phyloP scores from a whole-genome alignment of 139 green algal species.

The Zygnema circumcarinatum region DNA sequence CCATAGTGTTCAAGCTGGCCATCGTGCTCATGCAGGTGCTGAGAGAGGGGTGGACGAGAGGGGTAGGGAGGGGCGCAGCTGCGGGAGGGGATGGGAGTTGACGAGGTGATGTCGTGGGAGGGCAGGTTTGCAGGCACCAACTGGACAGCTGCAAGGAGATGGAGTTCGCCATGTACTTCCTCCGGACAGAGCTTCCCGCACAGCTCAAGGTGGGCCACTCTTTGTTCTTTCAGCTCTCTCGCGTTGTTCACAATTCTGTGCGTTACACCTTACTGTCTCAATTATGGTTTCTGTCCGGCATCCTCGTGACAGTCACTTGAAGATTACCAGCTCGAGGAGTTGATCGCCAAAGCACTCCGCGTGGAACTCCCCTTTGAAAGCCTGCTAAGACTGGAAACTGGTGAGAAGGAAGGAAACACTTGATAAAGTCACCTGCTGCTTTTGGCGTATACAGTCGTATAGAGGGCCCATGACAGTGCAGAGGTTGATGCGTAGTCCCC shows the following conservation, averaged over 20 bases:
- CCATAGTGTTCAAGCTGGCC: constrained; percentile 56
- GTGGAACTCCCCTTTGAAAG: constrained; percentile 45
- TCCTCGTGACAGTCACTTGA: neutral
- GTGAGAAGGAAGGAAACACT: neutral
- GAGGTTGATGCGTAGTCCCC: too few relatives aligned
- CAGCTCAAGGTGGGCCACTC: constrained; percentile 33
- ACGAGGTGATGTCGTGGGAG: neutral
- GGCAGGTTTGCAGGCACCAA: constrained; percentile 30
- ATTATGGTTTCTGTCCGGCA: neutral
- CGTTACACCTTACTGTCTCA: neutral
- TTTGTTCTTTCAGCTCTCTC: too few relatives aligned
- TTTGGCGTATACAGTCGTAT: too few relatives aligned
- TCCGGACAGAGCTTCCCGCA: constrained; percentile 1
- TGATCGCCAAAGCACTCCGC: constrained; percentile 41
- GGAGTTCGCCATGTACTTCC: constrained; percentile 31
- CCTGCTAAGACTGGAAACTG: constrained; percentile 44
- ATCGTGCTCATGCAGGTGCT: constrained; percentile 56
- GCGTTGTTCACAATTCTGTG: neutral
- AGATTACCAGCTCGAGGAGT: constrained; percentile 34
- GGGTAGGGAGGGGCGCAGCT: neutral
- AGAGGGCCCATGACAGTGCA: too few relatives aligned
- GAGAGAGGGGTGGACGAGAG: neutral
- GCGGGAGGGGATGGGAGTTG: neutral
- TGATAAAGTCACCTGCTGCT: too few relatives aligned
- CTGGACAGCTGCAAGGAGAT: constrained; percentile 35